Evolutionary conservation across 345 rosid genomes (phyloP), one percentile per base, ranked within the genome.

Genomic region (Eucalyptus melliodora): DNA sequence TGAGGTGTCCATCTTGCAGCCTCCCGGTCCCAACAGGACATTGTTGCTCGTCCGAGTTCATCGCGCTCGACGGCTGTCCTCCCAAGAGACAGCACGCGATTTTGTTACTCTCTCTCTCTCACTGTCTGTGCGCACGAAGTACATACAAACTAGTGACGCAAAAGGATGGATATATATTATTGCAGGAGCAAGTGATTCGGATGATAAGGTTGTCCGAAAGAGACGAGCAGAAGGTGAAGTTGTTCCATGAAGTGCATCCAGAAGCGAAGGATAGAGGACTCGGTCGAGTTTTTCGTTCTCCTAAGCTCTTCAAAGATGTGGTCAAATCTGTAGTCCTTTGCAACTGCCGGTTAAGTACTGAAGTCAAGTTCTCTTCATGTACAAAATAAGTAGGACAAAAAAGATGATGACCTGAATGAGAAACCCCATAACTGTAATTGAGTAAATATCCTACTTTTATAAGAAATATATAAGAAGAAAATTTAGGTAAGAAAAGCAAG

Each of bases 281-380:
- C 4, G 94, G 96, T 59, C 50, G 94, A 51, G 90, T 93, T 47
- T 94, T 95, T 50, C 92, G 96, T 6, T 93, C 96, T 4, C 93
- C 95, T 86, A 86, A 92, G 72, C 92, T 91, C 81, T 95, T 95
- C 81, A 96, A 94, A 91, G 96, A 95, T 91, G 86, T 90, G 85
- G 92, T 95, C 83, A 94, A 95, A 90, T 90, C 94, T 47, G 53
- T 95, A 15, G 94, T 95, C 65, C 93, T 95, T 44, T 94, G 95
- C 86, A 92, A 93, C 65, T 91, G 88, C 90, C 42, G 42, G 47
- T 72, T 72, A 37, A 37, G 83, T 72, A 37, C 27, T 88, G 93
- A 94, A 89, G 21, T 81, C 80, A 55, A 53, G 8, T 50, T 50
- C 11, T 42, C 50, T 50, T 83, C 21, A 23, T 27, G 56, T n/a